Base-by-base conservation (phyloP, 1,284 basidiomycete species). In the Ceratobasidium sp. region DNA sequence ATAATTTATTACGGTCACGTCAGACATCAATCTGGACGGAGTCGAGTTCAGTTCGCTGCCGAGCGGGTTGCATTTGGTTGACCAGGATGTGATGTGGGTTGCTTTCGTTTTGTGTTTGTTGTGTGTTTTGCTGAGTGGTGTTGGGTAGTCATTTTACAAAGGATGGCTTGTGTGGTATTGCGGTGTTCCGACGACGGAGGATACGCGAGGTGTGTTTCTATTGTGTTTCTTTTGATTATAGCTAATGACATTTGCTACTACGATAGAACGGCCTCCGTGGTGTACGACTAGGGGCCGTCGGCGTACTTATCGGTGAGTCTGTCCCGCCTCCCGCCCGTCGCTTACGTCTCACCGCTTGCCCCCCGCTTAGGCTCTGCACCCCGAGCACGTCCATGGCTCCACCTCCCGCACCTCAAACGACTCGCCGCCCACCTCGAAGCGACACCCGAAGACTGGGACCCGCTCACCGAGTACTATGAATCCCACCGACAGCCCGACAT, bases 31-130 rank as follows among this genome's bases (percentile, higher is more conserved):
- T 79, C 86, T 95, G 40, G 90, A 91, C 55, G 88, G 90, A 82
- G 87, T 95, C 73, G 94, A 95, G 84, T 95, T 94, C 84, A 94
- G 89, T 81, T 91, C 90, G 15, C 87, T 95, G 28, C 94, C 94
- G 0, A 94, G 92, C 80, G 94, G 93, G 2, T 85, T 95, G n/a
- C 94, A 95, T 84, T 86, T 91, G 0, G 90, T 95, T 28, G 92
- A 94, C 80, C 88, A 89, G 60, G 94, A 95, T 82, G 90, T 93
- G 44, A 89, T 95, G 92, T 94, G 83, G 81, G 91, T 86, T 69
- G 75, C n/a, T 33, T 51, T 77, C 44, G 39, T 20, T n/a, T 33
- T 60, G 20, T 18, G 44, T n/a, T 39, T 33, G 28, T 40, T 7
- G 44, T 3, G 44, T 63, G 18, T 56, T 40, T 26, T 73, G 20